These are phyloP conservation scores for Fusarium lyarnte DNA, from an alignment of 2,329 filamentous ascomycete genomes.

Conservation along the genomic window DNA sequence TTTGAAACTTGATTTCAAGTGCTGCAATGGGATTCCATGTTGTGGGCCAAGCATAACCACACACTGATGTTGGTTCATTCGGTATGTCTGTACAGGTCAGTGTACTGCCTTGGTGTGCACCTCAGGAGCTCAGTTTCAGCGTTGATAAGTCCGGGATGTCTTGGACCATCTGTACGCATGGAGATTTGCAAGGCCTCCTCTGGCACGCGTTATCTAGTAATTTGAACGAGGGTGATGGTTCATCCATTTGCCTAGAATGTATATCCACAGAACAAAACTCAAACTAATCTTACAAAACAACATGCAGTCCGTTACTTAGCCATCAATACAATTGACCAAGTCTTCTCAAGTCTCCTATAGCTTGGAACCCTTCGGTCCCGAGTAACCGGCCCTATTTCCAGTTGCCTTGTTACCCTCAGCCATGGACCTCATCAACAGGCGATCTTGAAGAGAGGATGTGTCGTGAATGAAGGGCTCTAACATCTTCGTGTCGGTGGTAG, in stretches of 20 bases:
- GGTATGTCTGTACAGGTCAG: neutral
- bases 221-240: neutral
- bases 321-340: neutral
- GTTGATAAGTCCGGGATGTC: neutral
- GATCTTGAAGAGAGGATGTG: constrained; percentile 3
- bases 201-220: neutral
- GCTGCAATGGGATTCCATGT: neutral
- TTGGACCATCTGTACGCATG: neutral
- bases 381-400: neutral
- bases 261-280: neutral
- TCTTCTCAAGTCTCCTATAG: neutral
- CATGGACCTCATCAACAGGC: neutral
- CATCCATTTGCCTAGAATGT: neutral
- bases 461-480: constrained; percentile 5
- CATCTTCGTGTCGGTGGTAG: neutral
- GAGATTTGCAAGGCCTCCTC: neutral
- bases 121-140: neutral
- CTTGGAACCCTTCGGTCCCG: neutral
- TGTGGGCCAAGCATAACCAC: neutral
- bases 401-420: neutral
- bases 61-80: neutral
- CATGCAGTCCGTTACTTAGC: neutral
- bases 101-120: neutral
- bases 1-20: neutral
- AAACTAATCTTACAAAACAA: neutral